phyloP scores from a whole-genome alignment of 1,139 yeast species.

The Saccharomycopsis hybrid region DNA sequence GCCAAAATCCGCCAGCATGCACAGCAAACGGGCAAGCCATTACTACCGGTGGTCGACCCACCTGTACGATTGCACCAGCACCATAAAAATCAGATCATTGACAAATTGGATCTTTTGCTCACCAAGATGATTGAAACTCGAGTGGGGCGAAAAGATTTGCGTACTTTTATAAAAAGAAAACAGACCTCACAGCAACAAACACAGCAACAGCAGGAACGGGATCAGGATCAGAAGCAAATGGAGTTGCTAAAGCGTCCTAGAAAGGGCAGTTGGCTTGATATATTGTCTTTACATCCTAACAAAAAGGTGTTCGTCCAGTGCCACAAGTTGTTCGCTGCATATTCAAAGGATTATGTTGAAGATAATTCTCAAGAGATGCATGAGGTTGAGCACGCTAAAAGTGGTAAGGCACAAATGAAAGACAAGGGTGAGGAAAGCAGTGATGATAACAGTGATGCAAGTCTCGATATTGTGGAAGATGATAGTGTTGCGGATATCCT shows the following conservation, averaged over 20 bases:
- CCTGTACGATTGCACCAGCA: neutral
- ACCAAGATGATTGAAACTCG: neutral
- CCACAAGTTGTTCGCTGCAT: constrained; percentile 25
- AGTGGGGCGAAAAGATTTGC: neutral
- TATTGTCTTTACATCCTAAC: constrained; percentile 28
- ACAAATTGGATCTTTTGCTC: neutral
- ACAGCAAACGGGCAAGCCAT: neutral
- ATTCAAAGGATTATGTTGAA: neutral
- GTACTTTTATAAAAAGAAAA: neutral
- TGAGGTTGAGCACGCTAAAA: too few relatives aligned
- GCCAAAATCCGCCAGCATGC: constrained; percentile 22
- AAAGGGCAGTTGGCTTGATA: constrained; percentile 30
- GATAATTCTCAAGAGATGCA: too few relatives aligned
- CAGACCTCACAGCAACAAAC: neutral
- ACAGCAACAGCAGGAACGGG: too few relatives aligned
- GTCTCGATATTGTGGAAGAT: too few relatives aligned
- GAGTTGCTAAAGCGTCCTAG: constrained; percentile 18
- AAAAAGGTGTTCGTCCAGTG: constrained; percentile 26
- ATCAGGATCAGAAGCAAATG: too few relatives aligned
- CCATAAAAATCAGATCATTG: neutral
- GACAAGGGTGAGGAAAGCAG: too few relatives aligned
- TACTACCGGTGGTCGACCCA: neutral
- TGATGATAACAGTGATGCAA: too few relatives aligned
- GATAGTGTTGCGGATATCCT: too few relatives aligned
- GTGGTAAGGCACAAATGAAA: too few relatives aligned